These are phyloP conservation scores for Jacaranda copaia DNA, from an alignment of 257 asterid species.

Conservation along the genomic window DNA sequence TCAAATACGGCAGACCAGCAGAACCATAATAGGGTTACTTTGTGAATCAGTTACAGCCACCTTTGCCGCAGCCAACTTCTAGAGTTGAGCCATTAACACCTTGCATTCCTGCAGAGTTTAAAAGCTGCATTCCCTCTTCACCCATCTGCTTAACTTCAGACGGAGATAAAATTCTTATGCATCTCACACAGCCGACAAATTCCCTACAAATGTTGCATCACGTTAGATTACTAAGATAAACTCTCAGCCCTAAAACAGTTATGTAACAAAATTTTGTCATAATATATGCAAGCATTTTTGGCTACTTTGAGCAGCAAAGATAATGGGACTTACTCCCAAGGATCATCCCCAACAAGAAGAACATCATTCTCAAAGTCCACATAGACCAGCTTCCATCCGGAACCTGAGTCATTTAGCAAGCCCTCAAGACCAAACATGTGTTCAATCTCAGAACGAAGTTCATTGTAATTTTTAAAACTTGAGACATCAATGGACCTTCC, in stretches of 20 bases:
- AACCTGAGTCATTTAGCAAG: slow-evolving; percentile 75
- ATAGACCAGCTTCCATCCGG: slow-evolving; percentile 94
- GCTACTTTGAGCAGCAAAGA: not conserved
- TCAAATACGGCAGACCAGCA: not conserved
- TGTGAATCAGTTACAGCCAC: slow-evolving; percentile 35
- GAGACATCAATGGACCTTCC: slow-evolving; percentile 96
- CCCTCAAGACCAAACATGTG: slow-evolving; percentile 92
- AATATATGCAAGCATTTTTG: not conserved
- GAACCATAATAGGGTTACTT: not conserved
- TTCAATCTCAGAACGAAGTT: slow-evolving; percentile 80
- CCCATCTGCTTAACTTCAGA: slow-evolving; percentile 99
- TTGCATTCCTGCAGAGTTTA: slow-evolving; percentile 68
- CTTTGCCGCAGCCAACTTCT: slow-evolving; percentile 45
- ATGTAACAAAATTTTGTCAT: not conserved
- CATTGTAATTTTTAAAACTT: slow-evolving; percentile 70
- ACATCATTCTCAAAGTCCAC: slow-evolving; percentile 91
- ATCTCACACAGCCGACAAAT: slow-evolving; percentile 90
- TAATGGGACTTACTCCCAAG: slow-evolving; percentile 84
- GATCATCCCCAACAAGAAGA: slow-evolving; percentile 92
- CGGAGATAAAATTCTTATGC: slow-evolving; percentile 93
- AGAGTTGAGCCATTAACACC: slow-evolving; percentile 45
- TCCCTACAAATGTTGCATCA: slow-evolving; percentile 55
- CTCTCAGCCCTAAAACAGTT: not conserved
- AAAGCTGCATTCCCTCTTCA: slow-evolving; percentile 96
- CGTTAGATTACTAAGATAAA: slow-evolving; percentile 3